These are phyloP conservation scores for Pseudopyricularia javanii DNA, from an alignment of 2,329 filamentous ascomycete species.

Conservation along the genomic window DNA sequence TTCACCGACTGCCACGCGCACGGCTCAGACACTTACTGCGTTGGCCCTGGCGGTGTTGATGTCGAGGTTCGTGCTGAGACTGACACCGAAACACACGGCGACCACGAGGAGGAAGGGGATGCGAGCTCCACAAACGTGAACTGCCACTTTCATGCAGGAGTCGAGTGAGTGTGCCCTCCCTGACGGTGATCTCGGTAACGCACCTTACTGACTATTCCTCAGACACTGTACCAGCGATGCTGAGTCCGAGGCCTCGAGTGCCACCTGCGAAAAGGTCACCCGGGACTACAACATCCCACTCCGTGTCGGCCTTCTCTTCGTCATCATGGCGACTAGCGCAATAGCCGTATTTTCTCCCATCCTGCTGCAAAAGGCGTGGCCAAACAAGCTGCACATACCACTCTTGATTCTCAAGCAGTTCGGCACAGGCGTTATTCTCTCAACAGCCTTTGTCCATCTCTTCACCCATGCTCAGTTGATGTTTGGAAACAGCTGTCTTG, in stretches of 20 bases:
- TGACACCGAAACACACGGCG: constrained; percentile 11
- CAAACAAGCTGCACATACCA: constrained; percentile 29
- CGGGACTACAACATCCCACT: constrained; percentile 55
- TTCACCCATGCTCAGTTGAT: constrained; percentile 62
- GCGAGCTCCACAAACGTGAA: constrained; percentile 15
- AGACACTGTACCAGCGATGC: constrained; percentile 45
- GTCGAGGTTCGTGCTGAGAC: constrained; percentile 31
- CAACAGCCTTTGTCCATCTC: constrained; percentile 62
- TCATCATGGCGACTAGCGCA: constrained; percentile 54
- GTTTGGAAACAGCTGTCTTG: constrained; percentile 60
- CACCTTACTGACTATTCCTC: constrained; percentile 11
- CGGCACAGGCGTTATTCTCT: constrained; percentile 60
- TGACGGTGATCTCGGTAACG: not conserved
- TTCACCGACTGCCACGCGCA: constrained; percentile 57
- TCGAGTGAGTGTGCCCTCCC: constrained; percentile 45
- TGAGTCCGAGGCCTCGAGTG: constrained; percentile 24
- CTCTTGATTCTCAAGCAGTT: constrained; percentile 62
- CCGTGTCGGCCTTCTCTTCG: constrained; percentile 60
- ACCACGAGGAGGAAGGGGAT: constrained; percentile 13
- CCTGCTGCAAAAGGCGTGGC: constrained; percentile 44
- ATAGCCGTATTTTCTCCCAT: constrained; percentile 59
- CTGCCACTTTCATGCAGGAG: constrained; percentile 65
- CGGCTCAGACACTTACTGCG: constrained; percentile 27
- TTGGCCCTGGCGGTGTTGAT: constrained; percentile 22
- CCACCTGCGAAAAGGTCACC: constrained; percentile 29